Conservation (phyloP, 169 alveolate genomes). For the Plasmodium adleri region DNA sequence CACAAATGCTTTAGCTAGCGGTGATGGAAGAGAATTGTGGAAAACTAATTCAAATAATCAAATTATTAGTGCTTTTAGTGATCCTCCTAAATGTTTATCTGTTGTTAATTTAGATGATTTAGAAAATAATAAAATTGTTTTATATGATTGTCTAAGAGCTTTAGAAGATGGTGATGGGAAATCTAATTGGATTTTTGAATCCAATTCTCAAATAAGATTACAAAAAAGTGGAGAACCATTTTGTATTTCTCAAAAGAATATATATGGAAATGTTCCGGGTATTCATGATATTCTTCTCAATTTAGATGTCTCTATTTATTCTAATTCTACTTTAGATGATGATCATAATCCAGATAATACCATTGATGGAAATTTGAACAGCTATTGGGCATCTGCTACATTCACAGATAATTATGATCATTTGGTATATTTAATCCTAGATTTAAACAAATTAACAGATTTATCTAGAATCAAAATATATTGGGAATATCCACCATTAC, state of each 20-base stretch:
- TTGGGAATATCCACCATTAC: constrained; percentile 93
- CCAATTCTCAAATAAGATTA: constrained; percentile 89
- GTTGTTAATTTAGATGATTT: constrained; percentile 66
- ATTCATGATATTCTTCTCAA: constrained; percentile 83
- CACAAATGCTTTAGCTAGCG: constrained; percentile 86
- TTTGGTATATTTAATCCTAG: constrained; percentile 79
- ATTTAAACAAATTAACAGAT: constrained; percentile 83
- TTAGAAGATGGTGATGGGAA: constrained; percentile 88
- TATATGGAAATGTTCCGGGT: constrained; percentile 86
- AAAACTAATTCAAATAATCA: constrained; percentile 83
- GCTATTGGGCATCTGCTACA: constrained; percentile 92
- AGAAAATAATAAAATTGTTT: constrained; percentile 70
- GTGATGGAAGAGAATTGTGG: constrained; percentile 84
- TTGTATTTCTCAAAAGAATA: constrained; percentile 88
- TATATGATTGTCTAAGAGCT: constrained; percentile 86
- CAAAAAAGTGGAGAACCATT: constrained; percentile 82
- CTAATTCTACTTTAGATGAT: constrained; percentile 79
- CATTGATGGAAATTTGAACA: constrained; percentile 88
- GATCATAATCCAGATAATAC: constrained; percentile 86
- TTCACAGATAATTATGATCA: constrained; percentile 85
- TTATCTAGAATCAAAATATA: constrained; percentile 86
- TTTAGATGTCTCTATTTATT: constrained; percentile 76
- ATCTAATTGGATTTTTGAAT: constrained; percentile 89
- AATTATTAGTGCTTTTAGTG: constrained; percentile 79
- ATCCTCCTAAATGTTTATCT: constrained; percentile 55